phyloP scores from a whole-genome alignment of 371 early-diverging fungal species.

The Homolaphlyctis polyrhiza region DNA sequence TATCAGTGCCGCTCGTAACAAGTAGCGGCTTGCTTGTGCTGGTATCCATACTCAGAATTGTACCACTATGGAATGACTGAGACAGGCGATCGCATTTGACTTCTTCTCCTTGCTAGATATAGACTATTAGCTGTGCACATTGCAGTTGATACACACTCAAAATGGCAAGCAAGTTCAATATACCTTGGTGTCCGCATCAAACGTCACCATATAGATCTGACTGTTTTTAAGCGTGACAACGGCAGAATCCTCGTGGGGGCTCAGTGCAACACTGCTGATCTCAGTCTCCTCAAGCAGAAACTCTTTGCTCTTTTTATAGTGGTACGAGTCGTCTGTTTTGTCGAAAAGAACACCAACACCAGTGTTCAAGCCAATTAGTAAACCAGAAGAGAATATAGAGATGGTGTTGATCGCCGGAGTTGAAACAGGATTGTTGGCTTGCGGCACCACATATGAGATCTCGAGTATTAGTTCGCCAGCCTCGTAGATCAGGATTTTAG shows the following conservation, averaged over 20 bases:
- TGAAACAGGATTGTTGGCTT: neutral
- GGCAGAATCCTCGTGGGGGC: constrained; percentile 32
- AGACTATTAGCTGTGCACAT: neutral
- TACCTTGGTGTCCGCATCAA: constrained; percentile 38
- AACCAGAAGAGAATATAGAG: constrained; percentile 24
- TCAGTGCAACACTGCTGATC: constrained; percentile 29
- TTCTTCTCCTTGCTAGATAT: constrained; percentile 33
- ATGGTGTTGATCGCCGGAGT: constrained; percentile 25
- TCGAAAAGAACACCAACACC: constrained; percentile 36
- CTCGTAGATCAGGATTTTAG: constrained; percentile 37
- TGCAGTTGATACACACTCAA: too few relatives aligned
- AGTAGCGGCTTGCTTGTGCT: constrained; percentile 47
- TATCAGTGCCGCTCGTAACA: constrained; percentile 46
- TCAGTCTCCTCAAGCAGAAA: constrained; percentile 28
- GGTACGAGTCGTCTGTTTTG: constrained; percentile 29
- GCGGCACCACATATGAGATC: constrained; percentile 28
- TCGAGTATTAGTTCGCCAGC: constrained; percentile 37
- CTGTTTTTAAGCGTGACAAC: constrained; percentile 27
- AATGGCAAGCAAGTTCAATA: neutral
- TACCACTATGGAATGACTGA: constrained; percentile 45
- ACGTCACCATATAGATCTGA: constrained; percentile 30
- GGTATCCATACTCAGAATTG: constrained; percentile 44
- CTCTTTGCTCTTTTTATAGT: constrained; percentile 34
- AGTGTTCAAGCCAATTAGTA: constrained; percentile 32
- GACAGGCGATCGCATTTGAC: constrained; percentile 31